Base-by-base conservation (phyloP, 345 rosid species). In the Streptanthus diversifolius region DNA sequence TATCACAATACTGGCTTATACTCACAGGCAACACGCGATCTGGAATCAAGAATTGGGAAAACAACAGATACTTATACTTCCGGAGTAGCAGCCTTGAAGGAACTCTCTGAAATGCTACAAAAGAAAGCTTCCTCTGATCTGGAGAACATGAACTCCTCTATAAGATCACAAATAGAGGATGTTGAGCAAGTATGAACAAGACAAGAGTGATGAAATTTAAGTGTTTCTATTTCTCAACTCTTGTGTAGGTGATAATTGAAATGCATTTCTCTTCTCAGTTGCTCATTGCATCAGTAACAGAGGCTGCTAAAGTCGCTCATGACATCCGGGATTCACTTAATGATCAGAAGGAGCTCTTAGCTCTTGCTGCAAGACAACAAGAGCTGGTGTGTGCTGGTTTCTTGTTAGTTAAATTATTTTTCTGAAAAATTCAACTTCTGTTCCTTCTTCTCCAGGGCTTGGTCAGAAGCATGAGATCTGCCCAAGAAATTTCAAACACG, bases 341-440 rank as follows among this genome's bases (percentile, higher is more conserved):
- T 43, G 95, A 82, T 47, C 98, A 91, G 67, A 85, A 83, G 66
- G 80, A 88, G 56, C 63, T 88, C 30, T 36, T 89, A 68, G 83
- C 80, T 61, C 81, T 85, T 52, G 82, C 91, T 35, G 69, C 87
- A 49, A 82, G 57, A 73, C 90, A 86, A 77, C 87, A 88, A 72
- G 88, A 91, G 70, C 87, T 87, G 86, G 98, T 88, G 61, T 3
- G 19, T 80, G 37, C 12, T 15, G 21, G 22, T 63, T 3, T 73
- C 29, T 61, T 64, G 64, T 72, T 47, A 18, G 7, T 18, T 57
- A 8, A 8, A 25, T 78, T 30, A 27, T 8, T 5, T 15, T 39
- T 15, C 24, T 45, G 55, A 70, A 39, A 68, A 21, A n/a, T 4
- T 70, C 22, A 75, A 32, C n/a, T 32, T 35, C 2, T 48, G 19